Percentiles rank a stretch among this genome's conserved stretches.
Evolutionary conservation across 768 basidiomycete species (phyloP).

Genomic region (Rhodosporidiobolus sp.): DNA sequence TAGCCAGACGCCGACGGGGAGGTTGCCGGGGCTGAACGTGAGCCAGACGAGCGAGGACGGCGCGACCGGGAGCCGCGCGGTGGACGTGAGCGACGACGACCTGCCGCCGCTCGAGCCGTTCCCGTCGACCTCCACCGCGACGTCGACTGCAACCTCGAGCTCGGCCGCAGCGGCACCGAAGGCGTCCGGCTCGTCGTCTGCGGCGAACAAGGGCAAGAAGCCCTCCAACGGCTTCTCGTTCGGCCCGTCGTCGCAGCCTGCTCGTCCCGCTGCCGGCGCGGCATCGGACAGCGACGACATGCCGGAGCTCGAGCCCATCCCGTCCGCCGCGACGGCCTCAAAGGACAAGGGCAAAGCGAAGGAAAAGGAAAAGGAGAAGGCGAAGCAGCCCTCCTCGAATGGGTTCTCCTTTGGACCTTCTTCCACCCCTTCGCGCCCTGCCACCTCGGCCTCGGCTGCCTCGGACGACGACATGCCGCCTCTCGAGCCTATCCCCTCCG

Average conservation of each 20-base stretch:
- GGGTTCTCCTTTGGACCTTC: background rate
- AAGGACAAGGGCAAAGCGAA: too few species aligned
- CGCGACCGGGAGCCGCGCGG: too few species aligned
- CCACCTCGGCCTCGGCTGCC: too few species aligned
- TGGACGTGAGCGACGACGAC: constrained; percentile 1
- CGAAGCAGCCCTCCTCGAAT: background rate
- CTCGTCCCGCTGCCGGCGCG: too few species aligned
- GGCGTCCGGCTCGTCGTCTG: background rate
- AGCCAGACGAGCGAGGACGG: too few species aligned
- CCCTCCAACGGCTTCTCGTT: background rate
- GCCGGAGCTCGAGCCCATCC: constrained; percentile 12
- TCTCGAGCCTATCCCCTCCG: constrained; percentile 13
- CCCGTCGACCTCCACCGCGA: background rate
- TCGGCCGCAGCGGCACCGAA: background rate
- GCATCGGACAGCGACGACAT: constrained; percentile 2
- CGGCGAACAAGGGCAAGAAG: background rate
- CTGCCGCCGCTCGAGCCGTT: constrained; percentile 21
- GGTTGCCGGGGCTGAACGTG: too few species aligned
- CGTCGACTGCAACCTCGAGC: background rate
- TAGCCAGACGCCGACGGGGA: background rate
- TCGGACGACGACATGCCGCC: constrained; percentile 14
- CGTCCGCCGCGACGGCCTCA: background rate
- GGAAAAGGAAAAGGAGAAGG: too few species aligned
- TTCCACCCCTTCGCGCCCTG: too few species aligned
- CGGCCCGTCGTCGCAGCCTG: background rate